A percentile compares a stretch with the other conserved stretches of the same genome.
These are phyloP conservation scores for Peltaster fructicola DNA, from an alignment of 2,329 filamentous ascomycete genomes.

Conservation along the genomic window DNA sequence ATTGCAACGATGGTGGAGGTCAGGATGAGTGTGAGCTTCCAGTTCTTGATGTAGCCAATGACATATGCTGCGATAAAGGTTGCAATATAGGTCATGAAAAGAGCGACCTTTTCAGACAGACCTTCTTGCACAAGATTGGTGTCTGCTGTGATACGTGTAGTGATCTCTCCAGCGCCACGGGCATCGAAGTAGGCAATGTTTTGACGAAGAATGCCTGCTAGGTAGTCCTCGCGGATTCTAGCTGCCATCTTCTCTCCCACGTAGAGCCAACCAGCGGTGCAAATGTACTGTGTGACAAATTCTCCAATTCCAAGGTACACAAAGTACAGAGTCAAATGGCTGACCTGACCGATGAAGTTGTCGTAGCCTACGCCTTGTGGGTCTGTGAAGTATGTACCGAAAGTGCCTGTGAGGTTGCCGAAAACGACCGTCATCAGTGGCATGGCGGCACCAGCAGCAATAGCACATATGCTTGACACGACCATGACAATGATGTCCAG, in stretches of 20 bases:
- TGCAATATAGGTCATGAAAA: constrained; percentile 58
- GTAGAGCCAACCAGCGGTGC: constrained; percentile 76
- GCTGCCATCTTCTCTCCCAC: constrained; percentile 30
- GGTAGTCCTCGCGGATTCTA: constrained; percentile 53
- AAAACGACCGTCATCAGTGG: constrained; percentile 41
- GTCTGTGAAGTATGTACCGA: constrained; percentile 43
- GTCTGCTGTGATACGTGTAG: constrained; percentile 83
- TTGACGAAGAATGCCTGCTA: constrained; percentile 67
- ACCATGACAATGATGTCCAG: constrained; percentile 24
- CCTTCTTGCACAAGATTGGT: constrained; percentile 88
- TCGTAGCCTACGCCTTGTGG: constrained; percentile 1
- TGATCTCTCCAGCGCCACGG: constrained; percentile 80
- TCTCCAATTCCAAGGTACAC: constrained; percentile 69
- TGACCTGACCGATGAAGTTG: constrained; percentile 43
- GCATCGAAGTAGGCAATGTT: constrained; percentile 92
- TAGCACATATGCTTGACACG: constrained; percentile 20
- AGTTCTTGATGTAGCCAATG: constrained; percentile 79
- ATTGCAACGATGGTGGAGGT: constrained; percentile 67
- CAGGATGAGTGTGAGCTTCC: constrained; percentile 83
- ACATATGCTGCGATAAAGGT: constrained; percentile 81
- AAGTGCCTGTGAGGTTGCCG: constrained; percentile 54
- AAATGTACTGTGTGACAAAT: constrained; percentile 60
- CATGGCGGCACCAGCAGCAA: constrained; percentile 18
- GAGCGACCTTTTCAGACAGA: constrained; percentile 72
- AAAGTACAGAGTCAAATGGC: constrained; percentile 58